Conservation (phyloP, 208 protist species). For the Trypanosomatidae sp. region DNA sequence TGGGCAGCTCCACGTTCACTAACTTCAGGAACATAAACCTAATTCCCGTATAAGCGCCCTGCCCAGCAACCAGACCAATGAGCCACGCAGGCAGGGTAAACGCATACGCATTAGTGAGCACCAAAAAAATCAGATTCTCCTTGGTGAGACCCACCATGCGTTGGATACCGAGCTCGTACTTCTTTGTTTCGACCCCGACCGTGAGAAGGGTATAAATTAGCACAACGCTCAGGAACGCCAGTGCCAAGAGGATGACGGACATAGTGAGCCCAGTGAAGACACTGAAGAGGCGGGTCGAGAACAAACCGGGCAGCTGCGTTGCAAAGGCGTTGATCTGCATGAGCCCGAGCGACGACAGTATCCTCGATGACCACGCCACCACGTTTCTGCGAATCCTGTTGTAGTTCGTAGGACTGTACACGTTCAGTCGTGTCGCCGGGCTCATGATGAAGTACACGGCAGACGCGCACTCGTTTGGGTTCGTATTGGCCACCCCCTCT, state of each 20-base stretch:
- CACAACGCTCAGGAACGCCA: slow-evolving; percentile 85
- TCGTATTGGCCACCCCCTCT: slow-evolving; percentile 16
- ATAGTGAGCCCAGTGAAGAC: slow-evolving; percentile 92
- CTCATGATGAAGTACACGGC: slow-evolving; percentile 55
- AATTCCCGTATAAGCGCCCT: slow-evolving; percentile 45
- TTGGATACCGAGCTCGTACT: slow-evolving; percentile 94
- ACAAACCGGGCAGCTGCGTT: slow-evolving; percentile 56
- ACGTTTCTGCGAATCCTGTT: slow-evolving; percentile 51
- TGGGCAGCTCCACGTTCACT: slow-evolving; percentile 42
- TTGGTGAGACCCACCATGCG: slow-evolving; percentile 91
- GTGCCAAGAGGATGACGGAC: slow-evolving; percentile 87
- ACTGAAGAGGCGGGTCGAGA: slow-evolving; percentile 61
- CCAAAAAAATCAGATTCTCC: slow-evolving; percentile 45
- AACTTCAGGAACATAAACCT: slow-evolving; percentile 39
- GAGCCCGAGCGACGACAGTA: slow-evolving; percentile 66
- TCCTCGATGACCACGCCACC: slow-evolving; percentile 36
- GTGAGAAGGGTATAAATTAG: slow-evolving; percentile 96
- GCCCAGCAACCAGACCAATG: slow-evolving; percentile 66
- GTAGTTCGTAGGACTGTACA: slow-evolving; percentile 52
- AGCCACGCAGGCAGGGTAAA: slow-evolving; percentile 86
- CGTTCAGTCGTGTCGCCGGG: slow-evolving; percentile 20
- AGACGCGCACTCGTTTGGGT: slow-evolving; percentile 34
- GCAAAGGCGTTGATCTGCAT: slow-evolving; percentile 51
- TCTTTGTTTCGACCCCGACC: slow-evolving; percentile 90
- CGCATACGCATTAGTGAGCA: slow-evolving; percentile 61